Evolutionary conservation across 257 asterid species (phyloP).

Genomic region (Ilex aquifolium): DNA sequence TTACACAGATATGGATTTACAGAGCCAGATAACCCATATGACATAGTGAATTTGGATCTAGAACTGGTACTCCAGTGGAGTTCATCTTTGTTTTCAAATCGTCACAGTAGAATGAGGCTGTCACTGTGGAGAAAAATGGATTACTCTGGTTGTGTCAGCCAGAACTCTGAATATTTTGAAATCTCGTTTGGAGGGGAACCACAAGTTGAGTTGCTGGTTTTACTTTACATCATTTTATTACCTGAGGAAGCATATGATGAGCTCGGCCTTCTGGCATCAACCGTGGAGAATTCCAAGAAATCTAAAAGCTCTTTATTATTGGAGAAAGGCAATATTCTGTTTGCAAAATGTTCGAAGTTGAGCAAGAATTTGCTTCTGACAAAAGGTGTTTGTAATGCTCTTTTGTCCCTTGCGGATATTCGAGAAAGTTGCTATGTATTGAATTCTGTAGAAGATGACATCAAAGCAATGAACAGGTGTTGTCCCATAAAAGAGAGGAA

Average conservation of each 20-base stretch:
- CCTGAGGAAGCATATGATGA: constrained; percentile 43
- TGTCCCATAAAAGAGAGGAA: constrained; percentile 36
- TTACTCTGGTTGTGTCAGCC: constrained; percentile 55
- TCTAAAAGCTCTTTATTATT: constrained; percentile 14
- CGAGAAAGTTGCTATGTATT: constrained; percentile 67
- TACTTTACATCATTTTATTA: constrained; percentile 62
- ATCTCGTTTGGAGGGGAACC: constrained; percentile 79
- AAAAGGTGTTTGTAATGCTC: constrained; percentile 47
- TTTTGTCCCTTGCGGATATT: constrained; percentile 57
- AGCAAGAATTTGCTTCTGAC: constrained; percentile 46
- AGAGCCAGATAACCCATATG: constrained; percentile 78
- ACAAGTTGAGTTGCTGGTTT: constrained; percentile 57
- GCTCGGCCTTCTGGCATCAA: constrained; percentile 40
- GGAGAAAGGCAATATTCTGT: constrained; percentile 21
- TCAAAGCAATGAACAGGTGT: constrained; percentile 30
- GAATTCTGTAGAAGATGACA: constrained; percentile 51
- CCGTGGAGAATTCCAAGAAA: constrained; percentile 14
- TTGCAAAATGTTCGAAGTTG: constrained; percentile 21
- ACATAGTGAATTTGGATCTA: constrained; percentile 71
- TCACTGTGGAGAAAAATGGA: constrained; percentile 72
- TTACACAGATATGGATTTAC: constrained; percentile 91
- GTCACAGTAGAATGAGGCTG: constrained; percentile 58
- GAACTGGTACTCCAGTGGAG: constrained; percentile 76
- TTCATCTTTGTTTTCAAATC: constrained; percentile 54
- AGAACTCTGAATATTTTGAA: constrained; percentile 74